Evolutionary conservation across 1,139 yeast genomes (phyloP).

Genomic region (Pichia sp.): DNA sequence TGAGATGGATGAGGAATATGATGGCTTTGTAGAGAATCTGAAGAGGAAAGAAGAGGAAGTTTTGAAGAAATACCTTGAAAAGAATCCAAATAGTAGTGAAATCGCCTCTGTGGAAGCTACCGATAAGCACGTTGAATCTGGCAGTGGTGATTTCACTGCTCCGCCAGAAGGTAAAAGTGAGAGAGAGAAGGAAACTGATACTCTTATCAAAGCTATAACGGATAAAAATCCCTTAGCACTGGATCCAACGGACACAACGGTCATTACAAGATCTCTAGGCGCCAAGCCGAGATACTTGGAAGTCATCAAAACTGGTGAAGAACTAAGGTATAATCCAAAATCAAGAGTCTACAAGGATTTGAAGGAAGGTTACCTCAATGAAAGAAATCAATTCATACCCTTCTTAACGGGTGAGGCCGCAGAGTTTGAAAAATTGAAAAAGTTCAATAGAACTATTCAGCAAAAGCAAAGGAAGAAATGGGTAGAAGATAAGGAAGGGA

Average conservation of each 20-base stretch:
- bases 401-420: constrained; percentile 45
- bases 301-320: constrained; percentile 28
- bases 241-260: constrained; percentile 15
- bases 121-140: too few relatives aligned
- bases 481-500: constrained; percentile 18
- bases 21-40: constrained; percentile 40
- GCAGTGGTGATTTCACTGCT: too few relatives aligned
- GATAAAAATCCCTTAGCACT: constrained; percentile 14
- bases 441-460: constrained; percentile 35
- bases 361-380: constrained; percentile 41
- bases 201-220: constrained; percentile 9
- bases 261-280: constrained; percentile 30
- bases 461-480: constrained; percentile 17
- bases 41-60: constrained; percentile 26
- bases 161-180: neutral
- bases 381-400: constrained; percentile 46
- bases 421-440: constrained; percentile 40
- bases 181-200: neutral
- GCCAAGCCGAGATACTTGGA: constrained; percentile 34
- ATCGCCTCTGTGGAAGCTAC: neutral
- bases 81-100: constrained; percentile 30
- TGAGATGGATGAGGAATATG: constrained; percentile 50
- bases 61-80: constrained; percentile 25
- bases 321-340: constrained; percentile 48
- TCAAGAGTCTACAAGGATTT: constrained; percentile 43